Base-by-base conservation (phyloP, 306 rosid species). In the Ammopiptanthus mongolicus region DNA sequence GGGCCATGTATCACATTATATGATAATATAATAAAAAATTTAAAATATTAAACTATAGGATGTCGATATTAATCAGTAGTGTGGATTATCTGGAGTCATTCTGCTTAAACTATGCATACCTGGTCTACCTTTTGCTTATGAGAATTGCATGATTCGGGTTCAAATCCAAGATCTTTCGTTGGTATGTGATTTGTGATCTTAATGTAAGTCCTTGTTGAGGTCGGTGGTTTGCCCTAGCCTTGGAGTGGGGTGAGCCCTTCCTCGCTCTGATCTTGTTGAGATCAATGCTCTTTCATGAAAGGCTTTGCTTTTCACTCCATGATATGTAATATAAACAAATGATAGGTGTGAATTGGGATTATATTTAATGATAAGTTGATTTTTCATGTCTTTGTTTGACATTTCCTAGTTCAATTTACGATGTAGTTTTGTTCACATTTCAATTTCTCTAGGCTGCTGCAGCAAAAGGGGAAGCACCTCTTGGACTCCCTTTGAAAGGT, bases 401-500 rank as follows among this genome's bases (percentile, higher is more conserved):
- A 71, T 48, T 56, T 68, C n/a, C 72, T 11, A 3, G n/a, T 36
- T 63, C 55, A 65, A 19, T 29, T 57, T 64, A 61, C 19, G 21
- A n/a, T 25, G 33, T 65, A 4, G 17, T 25, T 52, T 77, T 79
- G 23, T n/a, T 52, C 34, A 63, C 73, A 65, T 82, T 76, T 78
- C 53, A 42, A 46, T 41, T 82, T 72, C 69, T 65, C 57, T 87
- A 94, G 98, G 98, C 98, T 51, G 98, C 97, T n/a, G 98, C 98
- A 48, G 98, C 97, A 8, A 94, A 94, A 78, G 98, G 98, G 21
- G 96, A 94, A 84, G 96, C 98, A 76, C 97, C 97, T 77, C 89
- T 90, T 81, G 98, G 98, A 71, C 97, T 94, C 14, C 98, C 98
- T 59, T 78, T 93, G 83, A 93, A 91, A 87, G 98, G 97, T 73